Percentiles rank a stretch among this genome's conserved stretches.
These are phyloP conservation scores for Cornus kousa DNA, from an alignment of 148 eudicot genomes.

Conservation along the genomic window DNA sequence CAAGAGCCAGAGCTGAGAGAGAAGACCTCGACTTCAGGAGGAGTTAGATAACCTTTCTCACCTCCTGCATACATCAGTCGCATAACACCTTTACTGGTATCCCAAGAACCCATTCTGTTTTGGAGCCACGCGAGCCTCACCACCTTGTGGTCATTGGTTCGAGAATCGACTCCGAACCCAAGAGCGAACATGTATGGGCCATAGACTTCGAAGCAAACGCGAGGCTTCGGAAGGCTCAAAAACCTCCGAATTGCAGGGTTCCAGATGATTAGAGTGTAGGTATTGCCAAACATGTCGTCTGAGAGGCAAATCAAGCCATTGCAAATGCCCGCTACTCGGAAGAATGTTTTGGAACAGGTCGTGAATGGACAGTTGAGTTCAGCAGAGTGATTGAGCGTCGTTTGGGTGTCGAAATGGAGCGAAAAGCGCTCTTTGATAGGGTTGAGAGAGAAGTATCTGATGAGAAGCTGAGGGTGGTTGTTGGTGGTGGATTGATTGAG, in stretches of 20 bases:
- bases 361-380: background rate
- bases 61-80: background rate
- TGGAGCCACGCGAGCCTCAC: background rate
- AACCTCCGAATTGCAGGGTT: slow-evolving; percentile 1
- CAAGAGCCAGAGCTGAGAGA: slow-evolving; percentile 3
- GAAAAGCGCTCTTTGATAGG: background rate
- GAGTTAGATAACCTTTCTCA: background rate
- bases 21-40: slow-evolving; percentile 4
- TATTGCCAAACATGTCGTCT: background rate
- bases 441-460: background rate
- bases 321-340: background rate
- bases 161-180: slow-evolving; percentile 4
- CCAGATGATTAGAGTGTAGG: background rate
- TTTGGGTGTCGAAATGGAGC: background rate
- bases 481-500: background rate
- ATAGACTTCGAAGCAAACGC: background rate
- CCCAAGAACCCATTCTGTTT: background rate
- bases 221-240: background rate
- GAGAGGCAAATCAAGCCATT: slow-evolving; percentile 8
- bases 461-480: background rate
- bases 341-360: background rate
- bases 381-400: background rate
- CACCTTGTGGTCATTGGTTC: slow-evolving; percentile 3
- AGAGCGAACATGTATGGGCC: slow-evolving; percentile 5
- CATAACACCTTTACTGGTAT: background rate